Base-by-base conservation (phyloP, 805 yeast species). In the Schizosaccharomyces osmophilus region DNA sequence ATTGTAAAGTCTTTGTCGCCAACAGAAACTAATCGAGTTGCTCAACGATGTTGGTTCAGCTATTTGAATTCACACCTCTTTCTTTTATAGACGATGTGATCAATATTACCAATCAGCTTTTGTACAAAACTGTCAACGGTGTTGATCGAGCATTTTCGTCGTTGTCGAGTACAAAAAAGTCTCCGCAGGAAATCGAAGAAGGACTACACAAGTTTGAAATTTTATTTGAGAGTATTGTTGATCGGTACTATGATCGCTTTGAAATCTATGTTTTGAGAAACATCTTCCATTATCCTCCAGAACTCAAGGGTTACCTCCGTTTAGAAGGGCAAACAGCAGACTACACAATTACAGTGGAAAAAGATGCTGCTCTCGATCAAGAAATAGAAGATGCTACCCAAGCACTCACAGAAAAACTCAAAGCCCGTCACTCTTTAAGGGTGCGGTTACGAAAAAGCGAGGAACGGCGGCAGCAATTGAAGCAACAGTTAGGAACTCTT, bases 41-140 rank as follows among this genome's bases (percentile, higher is more conserved):
- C 13, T 45, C 5, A 17, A 45, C 4, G 26, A 51, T 51, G 57
- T 51, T 51, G 32, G 57, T 51, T 1, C 36, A 51, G 39, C 15
- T 51, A 24, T 29, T 59, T 15, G 61, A 59, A 31, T 43, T 42
- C 24, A 43, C 54, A 1, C 61, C 61, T 24, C 31, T 59, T 4
- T 59, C 61, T 15, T 59, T 59, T 39, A 59, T 59, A n/a, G 61
- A 59, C 55, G 61, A 59, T 22, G 61, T 59, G 9, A 59, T 59
- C 9, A 59, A 59, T 32, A 42, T 43, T 32, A 43, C 61, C 4
- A 59, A 59, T 19, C 51, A 41, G 36, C 24, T 45, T 19, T 32
- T 59, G 19, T 59, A 59, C 55, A 59, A 59, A 32, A 51, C 55
- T 19, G 61, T 45, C 17, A 45, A 59, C 24, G 61, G 51, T 39